Evolutionary conservation across 1,139 yeast genomes (phyloP), one percentile per base, ranked within the genome.

Genomic region (Geotrichum aggregatum): DNA sequence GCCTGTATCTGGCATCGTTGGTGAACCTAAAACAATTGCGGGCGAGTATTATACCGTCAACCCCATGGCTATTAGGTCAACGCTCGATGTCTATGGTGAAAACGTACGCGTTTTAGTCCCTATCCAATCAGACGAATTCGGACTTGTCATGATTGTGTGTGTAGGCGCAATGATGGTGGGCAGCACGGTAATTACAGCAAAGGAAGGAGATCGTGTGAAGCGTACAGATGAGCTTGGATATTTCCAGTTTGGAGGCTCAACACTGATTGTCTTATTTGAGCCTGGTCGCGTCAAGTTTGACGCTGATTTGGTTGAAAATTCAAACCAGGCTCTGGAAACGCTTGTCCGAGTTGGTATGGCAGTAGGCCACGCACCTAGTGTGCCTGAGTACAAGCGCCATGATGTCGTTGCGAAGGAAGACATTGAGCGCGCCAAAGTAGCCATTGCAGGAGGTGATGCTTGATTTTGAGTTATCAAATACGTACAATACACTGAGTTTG

Each of bases 101-200:
- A 92, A 92, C 63, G 83, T 87, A 1, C 74, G 98, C 34, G 83
- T 83, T 2, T 71, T 89, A 1, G 75, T 91, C 1, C 89, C 96
- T 0, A 82, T 92, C 26, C 80, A 85, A 35, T 80, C 95, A 0
- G 75, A 76, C 43, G 72, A 77, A 24, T 89, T 87, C 68, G 98
- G 97, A 0, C 75, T 79, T 0, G 86, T 92, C 16, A 74, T 87
- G 59, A 76, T 87, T 71, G 79, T 88, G 24, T 82, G 95, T 6
- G 88, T 92, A 7, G 98, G 98, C 24, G 98, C 98, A 0, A 92
- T 92, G 98, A 89, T 92, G 97, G 98, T 92, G 3, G 98, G 98
- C 0, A 85, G 96, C 1, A 89, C 84, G 2, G 78, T 88, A 0
- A 69, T 91, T 35, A 83, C 92, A 0, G 83, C 82, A n/a, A 64